Conservation (phyloP, 352 stramenopile species). For the Pythium sp. region DNA sequence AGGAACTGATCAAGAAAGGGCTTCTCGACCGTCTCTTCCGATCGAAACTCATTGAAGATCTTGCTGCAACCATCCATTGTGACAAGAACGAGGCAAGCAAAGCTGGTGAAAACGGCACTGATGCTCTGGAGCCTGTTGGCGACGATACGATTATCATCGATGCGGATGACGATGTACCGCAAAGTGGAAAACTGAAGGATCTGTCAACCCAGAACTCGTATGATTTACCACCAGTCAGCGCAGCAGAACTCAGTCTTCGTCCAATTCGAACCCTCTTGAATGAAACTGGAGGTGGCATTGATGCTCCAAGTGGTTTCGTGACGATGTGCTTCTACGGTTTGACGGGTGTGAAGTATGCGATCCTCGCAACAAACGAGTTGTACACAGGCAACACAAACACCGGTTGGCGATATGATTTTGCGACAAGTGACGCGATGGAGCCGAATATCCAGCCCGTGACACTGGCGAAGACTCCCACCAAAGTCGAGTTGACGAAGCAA, state of each 20-base stretch:
- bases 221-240: conserved; percentile 79
- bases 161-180: conserved; percentile 13
- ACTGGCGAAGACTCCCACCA: conserved; percentile 42
- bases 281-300: conserved; percentile 4
- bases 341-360: conserved; percentile 59
- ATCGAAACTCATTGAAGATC: conserved; percentile 64
- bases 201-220: conserved; percentile 82
- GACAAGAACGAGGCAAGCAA: conserved; percentile 18
- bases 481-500: conserved; percentile 44
- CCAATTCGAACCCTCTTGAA: conserved; percentile 54
- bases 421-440: conserved; percentile 72
- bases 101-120: background rate
- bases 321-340: conserved; percentile 84
- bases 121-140: background rate
- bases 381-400: conserved; percentile 83
- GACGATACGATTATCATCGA: conserved; percentile 37
- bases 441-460: conserved; percentile 57
- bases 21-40: conserved; percentile 69
- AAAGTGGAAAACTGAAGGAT: conserved; percentile 42
- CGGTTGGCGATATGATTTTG: conserved; percentile 81
- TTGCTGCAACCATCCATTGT: conserved; percentile 33
- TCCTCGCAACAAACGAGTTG: conserved; percentile 70
- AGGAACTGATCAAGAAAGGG: conserved; percentile 68
- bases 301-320: conserved; percentile 26
- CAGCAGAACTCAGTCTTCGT: conserved; percentile 59